Base-by-base conservation (phyloP, 2,329 filamentous ascomycete species). In the Ophiostoma piceae region DNA sequence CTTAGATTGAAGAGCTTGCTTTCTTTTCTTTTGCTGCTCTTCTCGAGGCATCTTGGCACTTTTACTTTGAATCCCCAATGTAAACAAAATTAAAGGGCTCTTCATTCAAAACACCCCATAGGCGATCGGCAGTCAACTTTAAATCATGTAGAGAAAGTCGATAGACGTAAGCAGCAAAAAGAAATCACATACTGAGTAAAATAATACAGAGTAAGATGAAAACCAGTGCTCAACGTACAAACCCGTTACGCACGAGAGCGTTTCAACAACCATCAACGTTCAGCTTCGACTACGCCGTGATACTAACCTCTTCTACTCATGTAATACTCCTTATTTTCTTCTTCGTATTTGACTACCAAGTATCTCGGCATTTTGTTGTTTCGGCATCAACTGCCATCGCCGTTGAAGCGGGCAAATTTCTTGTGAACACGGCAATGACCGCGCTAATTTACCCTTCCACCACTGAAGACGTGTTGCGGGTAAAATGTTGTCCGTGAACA, bases 1-100 rank as follows among this genome's bases (percentile, higher is more conserved):
- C 51, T 26, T 12, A 29, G 26, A 29, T 29, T 29, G 26, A 29
- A 29, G 8, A 26, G 8, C 9, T 22, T 57, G 1, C 51, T 26
- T 14, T 29, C 22, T 26, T 14, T 29, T 29, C 9, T 26, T 57
- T 29, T 22, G 9, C 22, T 54, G 39, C 39, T 54, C 51, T 54
- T 19, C 19, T 57, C 12, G 2, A 7, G 6, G 47, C 4, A 51
- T 19, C 47, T 3, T n/a, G 19, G n/a, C 19, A 54, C 19, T n/a
- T n/a, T 54, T 54, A 12, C 2, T 57, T 37, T 16, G n/a, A 29
- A 64, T n/a, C 19, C 2, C 32, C 29, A 64, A 37, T 64, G 60
- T 37, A 64, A 64, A 64, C 60, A 64, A 64, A 32, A 64, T 37
- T n/a, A 64, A 64, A 32, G 29, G 14, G 60, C 60, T 64, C 22